These are phyloP conservation scores for Malus asiatica DNA, from an alignment of 306 rosid genomes.

Conservation along the genomic window DNA sequence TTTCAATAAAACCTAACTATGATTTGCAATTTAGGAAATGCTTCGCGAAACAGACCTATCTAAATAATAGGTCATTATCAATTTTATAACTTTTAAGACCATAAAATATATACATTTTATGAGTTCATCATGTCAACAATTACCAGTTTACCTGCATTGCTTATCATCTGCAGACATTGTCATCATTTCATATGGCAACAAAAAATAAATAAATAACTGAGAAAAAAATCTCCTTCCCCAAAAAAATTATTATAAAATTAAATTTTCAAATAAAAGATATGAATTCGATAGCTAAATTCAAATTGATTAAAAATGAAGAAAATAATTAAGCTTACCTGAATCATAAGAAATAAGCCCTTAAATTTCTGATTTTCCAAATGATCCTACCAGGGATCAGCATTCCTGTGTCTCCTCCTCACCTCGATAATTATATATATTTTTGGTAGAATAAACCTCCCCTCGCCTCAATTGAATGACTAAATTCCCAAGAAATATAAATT, in stretches of 20 bases:
- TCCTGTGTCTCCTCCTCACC: not conserved
- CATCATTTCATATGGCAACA: not conserved
- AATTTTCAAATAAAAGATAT: not conserved
- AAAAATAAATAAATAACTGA: not conserved
- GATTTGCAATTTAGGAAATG: not conserved
- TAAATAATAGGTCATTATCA: not conserved
- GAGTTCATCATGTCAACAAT: not conserved
- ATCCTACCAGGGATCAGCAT: not conserved
- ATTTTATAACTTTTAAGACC: not conserved
- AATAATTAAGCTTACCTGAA: constrained; percentile 3
- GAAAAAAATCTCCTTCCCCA: not conserved
- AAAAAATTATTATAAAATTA: not conserved
- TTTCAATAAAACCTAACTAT: not conserved
- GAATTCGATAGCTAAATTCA: not conserved
- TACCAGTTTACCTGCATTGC: not conserved
- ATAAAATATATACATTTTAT: not conserved
- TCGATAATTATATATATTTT: not conserved
- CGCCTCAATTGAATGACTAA: not conserved
- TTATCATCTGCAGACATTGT: not conserved
- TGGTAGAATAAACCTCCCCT: not conserved
- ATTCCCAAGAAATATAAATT: not conserved
- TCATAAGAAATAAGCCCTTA: not conserved
- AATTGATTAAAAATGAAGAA: not conserved
- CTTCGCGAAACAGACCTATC: not conserved
- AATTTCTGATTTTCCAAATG: not conserved